Conservation (phyloP, 2,329 filamentous ascomycete species). For the Fusarium domesticum region DNA sequence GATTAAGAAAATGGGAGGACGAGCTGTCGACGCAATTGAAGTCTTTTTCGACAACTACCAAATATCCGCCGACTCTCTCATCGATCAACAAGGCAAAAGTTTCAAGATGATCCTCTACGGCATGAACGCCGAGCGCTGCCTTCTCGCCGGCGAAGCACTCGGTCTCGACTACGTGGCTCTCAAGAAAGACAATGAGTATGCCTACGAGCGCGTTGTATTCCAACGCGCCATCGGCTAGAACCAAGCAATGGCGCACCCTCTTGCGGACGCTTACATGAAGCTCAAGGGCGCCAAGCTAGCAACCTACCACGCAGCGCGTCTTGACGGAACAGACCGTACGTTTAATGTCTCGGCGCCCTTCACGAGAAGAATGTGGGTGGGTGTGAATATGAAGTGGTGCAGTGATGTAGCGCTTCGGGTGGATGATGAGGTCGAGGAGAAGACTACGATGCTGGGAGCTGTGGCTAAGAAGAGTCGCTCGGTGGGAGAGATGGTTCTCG, state of each 20-base stretch:
- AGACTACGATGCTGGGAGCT: constrained; percentile 52
- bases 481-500: constrained; percentile 61
- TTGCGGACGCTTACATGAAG: constrained; percentile 63
- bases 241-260: constrained; percentile 62
- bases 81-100: constrained; percentile 71
- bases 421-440: constrained; percentile 55
- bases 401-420: constrained; percentile 40
- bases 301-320: constrained; percentile 61
- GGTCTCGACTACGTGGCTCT: constrained; percentile 74
- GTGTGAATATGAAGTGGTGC: constrained; percentile 55
- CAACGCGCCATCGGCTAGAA: constrained; percentile 64
- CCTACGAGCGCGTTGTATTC: constrained; percentile 64
- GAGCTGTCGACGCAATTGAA: constrained; percentile 80
- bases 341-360: constrained; percentile 61
- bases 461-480: constrained; percentile 52
- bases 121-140: constrained; percentile 75
- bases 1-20: constrained; percentile 83
- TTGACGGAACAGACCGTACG: constrained; percentile 60
- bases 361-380: constrained; percentile 66
- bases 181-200: constrained; percentile 61
- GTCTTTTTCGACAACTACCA: constrained; percentile 81
- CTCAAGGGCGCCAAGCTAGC: constrained; percentile 64
- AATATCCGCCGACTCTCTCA: constrained; percentile 60
- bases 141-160: constrained; percentile 75
- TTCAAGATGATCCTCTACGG: constrained; percentile 78